Base-by-base conservation (phyloP, 179 eudicot species). In the Nepenthes alata region DNA sequence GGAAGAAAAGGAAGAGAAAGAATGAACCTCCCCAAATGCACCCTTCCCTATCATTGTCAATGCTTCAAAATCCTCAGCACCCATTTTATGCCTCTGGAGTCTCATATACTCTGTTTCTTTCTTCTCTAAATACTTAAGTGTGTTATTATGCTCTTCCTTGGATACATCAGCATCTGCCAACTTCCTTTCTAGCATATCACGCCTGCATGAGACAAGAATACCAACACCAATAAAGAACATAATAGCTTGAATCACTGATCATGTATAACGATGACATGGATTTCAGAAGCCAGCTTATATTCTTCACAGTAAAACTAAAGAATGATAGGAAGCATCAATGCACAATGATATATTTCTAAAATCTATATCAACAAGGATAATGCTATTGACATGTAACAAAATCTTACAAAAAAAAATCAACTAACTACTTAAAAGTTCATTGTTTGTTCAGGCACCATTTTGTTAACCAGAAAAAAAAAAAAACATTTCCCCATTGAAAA, bases 11-110 rank as follows among this genome's bases (percentile, higher is more conserved):
- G 10, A 48, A 25, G 64, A 55, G 61, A 44, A 12, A 63, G 57
- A 47, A 37, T 58, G 55, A 56, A 82, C 95, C 91, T 87, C 95
- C 12, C 95, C 95, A 75, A 87, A 87, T 68, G 95, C 95, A 67
- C 95, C 95, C 81, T 87, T 87, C 56, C 95, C 95, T 55, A 87
- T 87, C 88, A 87, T 85, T 58, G 95, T 87, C 70, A 87, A 71
- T 15, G 83, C 88, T 66, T 87, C 95, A 74, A 87, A 87, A 79
- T 87, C 95, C 67, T 87, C 95, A 56, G 95, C 81, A 52, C 95
- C 91, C 95, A 87, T 87, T 79, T 87, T 87, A 65, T 83, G 95
- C 81, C 95, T 87, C 79, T 85, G 91, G 60, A 80, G 74, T 61
- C 91, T 88, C 95, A 87, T 87, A 67, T 82, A 87, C 57, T 87